These are phyloP conservation scores for Tetratostichococcus sp. DNA, from an alignment of 139 green algal species.

Conservation along the genomic window DNA sequence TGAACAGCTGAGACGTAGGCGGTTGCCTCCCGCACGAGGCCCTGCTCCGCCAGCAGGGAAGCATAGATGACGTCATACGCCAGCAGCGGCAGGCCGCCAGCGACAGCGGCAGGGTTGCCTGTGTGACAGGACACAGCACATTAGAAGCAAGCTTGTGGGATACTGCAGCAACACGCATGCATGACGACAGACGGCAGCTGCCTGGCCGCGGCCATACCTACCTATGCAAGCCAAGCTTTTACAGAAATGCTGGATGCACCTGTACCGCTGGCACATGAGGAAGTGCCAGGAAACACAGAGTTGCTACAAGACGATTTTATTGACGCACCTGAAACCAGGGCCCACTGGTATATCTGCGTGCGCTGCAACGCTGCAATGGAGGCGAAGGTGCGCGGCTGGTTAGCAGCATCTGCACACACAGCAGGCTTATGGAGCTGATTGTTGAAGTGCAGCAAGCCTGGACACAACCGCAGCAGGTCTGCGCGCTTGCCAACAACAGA, in stretches of 20 bases:
- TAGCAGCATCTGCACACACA: slow-evolving; percentile 25
- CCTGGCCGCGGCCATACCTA: too few species aligned
- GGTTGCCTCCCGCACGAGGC: slow-evolving; percentile 31
- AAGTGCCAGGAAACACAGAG: too few species aligned
- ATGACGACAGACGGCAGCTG: too few species aligned
- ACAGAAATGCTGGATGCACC: too few species aligned
- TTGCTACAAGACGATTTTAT: too few species aligned
- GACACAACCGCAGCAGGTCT: too few species aligned
- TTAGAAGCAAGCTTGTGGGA: background rate
- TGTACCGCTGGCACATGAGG: too few species aligned
- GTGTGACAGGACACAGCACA: background rate
- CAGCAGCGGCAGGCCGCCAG: slow-evolving; percentile 32
- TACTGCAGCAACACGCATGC: too few species aligned
- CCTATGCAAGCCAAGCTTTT: too few species aligned
- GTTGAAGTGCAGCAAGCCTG: too few species aligned
- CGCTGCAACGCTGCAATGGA: slow-evolving; percentile 43
- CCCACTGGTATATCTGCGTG: slow-evolving; percentile 75
- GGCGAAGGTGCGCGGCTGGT: slow-evolving; percentile 31
- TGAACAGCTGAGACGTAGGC: slow-evolving; percentile 32
- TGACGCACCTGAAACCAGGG: slow-evolving; percentile 29
- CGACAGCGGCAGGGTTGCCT: slow-evolving; percentile 14
- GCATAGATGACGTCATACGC: slow-evolving; percentile 70
- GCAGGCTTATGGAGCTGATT: too few species aligned
- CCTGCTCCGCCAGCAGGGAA: slow-evolving; percentile 31
- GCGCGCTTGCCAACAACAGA: too few species aligned